Evolutionary conservation across 805 yeast genomes (phyloP), one percentile per base, ranked within the genome.

Genomic region (Candida rishiriensis): DNA sequence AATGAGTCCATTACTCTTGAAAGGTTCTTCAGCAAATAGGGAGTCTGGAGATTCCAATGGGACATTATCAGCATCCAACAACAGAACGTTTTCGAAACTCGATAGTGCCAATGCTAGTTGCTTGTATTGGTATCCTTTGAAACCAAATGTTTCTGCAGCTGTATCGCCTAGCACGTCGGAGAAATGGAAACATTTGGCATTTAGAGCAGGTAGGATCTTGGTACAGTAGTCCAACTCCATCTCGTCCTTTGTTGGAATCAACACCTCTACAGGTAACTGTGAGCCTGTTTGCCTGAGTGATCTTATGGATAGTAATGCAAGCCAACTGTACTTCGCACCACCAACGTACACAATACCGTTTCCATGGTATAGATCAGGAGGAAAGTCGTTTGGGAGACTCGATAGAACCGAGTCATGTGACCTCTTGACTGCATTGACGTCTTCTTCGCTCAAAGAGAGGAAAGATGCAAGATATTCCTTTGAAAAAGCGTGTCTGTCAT

Each of bases 291-390:
- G 73, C 51, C 95, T 66, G 38, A 88, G 61, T 44, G 80, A 71
- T 51, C 74, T 73, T 42, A 87, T 72, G 1, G 88, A 78, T 14
- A 84, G 66, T 36, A 84, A 64, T 7, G 86, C 77, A 47, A 84
- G 67, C 74, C 90, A 82, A 51, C 82, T 79, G 65, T 79, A 85
- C 52, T 73, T 76, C 1, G 89, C 90, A 26, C 95, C 95, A 12
- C 91, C 93, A 32, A 85, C 89, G 50, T 72, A 79, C 1, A 81
- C 87, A 15, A 79, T 75, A 29, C 87, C 86, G 55, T 76, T 68
- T 1, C 81, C 77, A 4, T 60, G 56, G 55, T 76, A 79, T 10
- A 78, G 52, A 1, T 66, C 63, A 38, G 68, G 72, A 0, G 79
- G 80, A 3, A 66, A 56, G 40, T 64, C 61, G 3, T 68, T 66